phyloP scores from a whole-genome alignment of 2,329 filamentous ascomycete genomes.

The Ophiognomonia clavigignenti-juglandacearum region DNA sequence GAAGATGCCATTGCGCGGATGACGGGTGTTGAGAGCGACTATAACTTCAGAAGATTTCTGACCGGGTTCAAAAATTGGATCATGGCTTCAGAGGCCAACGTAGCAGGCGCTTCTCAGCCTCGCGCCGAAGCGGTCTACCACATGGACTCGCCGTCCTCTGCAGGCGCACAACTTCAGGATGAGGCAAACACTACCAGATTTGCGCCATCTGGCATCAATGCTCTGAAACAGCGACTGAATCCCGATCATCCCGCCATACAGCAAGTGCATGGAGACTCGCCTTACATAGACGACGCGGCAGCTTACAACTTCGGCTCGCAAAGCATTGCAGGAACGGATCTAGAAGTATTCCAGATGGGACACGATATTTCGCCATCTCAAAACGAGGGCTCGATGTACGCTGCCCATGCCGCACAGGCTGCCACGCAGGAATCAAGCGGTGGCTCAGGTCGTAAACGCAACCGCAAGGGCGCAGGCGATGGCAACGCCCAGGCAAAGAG shows the following conservation, averaged over 20 bases:
- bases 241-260: background rate
- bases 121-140: background rate
- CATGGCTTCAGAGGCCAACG: slow-evolving; percentile 5
- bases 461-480: slow-evolving; percentile 9
- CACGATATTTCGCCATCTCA: slow-evolving; percentile 5
- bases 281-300: background rate
- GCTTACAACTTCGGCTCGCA: background rate
- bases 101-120: background rate
- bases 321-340: slow-evolving; percentile 6
- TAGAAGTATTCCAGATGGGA: slow-evolving; percentile 3
- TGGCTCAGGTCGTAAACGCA: slow-evolving; percentile 5
- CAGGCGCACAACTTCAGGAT: slow-evolving; percentile 3
- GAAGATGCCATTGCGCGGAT: slow-evolving; percentile 4
- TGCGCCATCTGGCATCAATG: background rate
- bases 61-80: slow-evolving; percentile 10
- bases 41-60: slow-evolving; percentile 11
- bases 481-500: slow-evolving; percentile 8
- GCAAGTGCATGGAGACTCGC: background rate
- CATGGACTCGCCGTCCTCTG: slow-evolving; percentile 1
- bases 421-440: slow-evolving; percentile 4
- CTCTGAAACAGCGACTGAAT: slow-evolving; percentile 3
- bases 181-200: slow-evolving; percentile 7
- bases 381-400: slow-evolving; percentile 7
- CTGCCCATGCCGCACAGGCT: background rate
- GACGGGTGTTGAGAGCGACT: slow-evolving; percentile 5